These are phyloP conservation scores for Brassica nigra DNA, from an alignment of 345 rosid species.

Conservation along the genomic window DNA sequence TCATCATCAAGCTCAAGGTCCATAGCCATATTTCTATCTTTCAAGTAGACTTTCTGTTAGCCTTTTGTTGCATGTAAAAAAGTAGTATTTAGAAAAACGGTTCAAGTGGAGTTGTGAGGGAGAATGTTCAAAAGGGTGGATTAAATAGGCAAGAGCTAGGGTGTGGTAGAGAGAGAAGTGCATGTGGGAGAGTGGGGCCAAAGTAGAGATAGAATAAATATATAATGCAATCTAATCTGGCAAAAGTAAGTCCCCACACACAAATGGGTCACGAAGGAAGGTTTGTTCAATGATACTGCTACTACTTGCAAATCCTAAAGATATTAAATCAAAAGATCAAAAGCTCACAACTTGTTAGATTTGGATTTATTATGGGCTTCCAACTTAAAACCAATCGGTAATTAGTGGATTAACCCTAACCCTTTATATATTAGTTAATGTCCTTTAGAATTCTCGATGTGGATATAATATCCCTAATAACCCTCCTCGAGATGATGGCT, in stretches of 20 bases:
- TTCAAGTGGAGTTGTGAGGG: conserved; percentile 32
- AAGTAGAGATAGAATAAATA: conserved; percentile 10
- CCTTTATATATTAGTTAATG: too few relatives aligned
- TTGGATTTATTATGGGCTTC: too few relatives aligned
- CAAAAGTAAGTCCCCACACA: conserved; percentile 38
- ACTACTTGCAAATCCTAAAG: conserved; percentile 28
- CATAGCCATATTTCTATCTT: conserved; percentile 34
- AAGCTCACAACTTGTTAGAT: conserved; percentile 33
- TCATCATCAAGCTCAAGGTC: conserved; percentile 94
- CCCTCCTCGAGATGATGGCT: too few relatives aligned
- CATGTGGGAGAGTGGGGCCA: conserved; percentile 45
- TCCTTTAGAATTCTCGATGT: too few relatives aligned
- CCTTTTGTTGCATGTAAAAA: conserved; percentile 5
- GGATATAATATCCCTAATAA: too few relatives aligned
- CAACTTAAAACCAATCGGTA: too few relatives aligned
- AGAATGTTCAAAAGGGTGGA: conserved; percentile 37
- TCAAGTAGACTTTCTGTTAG: conserved; percentile 13
- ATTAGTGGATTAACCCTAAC: too few relatives aligned
- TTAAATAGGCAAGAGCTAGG: conserved; percentile 34
- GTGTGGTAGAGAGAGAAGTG: conserved; percentile 20
- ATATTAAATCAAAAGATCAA: conserved; percentile 30
- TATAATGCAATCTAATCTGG: conserved; percentile 38
- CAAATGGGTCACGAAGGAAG: conserved; percentile 33
- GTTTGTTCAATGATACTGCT: conserved; percentile 39
- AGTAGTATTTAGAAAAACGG: conserved; percentile 2